A percentile compares a stretch with the other conserved stretches of the same genome.
phyloP scores from a whole-genome alignment of 2,329 filamentous ascomycete species.

The Talaromyces sp. region DNA sequence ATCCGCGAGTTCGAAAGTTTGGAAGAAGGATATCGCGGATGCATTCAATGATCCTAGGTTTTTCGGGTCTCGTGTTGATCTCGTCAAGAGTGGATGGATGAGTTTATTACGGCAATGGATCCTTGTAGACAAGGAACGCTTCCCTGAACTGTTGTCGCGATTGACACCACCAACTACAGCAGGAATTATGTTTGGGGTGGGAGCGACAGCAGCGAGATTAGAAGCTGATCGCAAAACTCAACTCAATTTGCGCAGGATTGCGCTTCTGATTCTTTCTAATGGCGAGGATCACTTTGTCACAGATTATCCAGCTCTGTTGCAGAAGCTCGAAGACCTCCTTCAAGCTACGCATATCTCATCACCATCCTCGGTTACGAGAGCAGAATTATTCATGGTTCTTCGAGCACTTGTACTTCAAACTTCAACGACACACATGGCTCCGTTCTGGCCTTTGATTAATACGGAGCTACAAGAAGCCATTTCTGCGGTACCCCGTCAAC shows the following conservation, averaged over 20 bases:
- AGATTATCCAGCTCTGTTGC: slow-evolving; percentile 69
- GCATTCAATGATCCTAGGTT: slow-evolving; percentile 88
- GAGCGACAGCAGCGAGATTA: slow-evolving; percentile 85
- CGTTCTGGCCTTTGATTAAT: slow-evolving; percentile 87
- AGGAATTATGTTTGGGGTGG: slow-evolving; percentile 97
- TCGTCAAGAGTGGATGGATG: slow-evolving; percentile 75
- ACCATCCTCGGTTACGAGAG: slow-evolving; percentile 81
- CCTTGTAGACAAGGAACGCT: slow-evolving; percentile 78
- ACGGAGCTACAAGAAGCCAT: slow-evolving; percentile 78
- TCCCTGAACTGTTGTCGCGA: slow-evolving; percentile 74
- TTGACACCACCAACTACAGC: slow-evolving; percentile 84
- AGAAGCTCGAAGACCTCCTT: slow-evolving; percentile 83
- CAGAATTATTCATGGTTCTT: slow-evolving; percentile 85
- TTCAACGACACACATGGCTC: slow-evolving; percentile 72
- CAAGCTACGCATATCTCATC: slow-evolving; percentile 81
- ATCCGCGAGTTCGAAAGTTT: slow-evolving; percentile 76
- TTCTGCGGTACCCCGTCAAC: slow-evolving; percentile 66
- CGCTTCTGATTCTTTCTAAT: slow-evolving; percentile 73
- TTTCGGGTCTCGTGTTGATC: slow-evolving; percentile 64
- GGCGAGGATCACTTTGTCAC: slow-evolving; percentile 74
- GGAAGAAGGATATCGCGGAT: slow-evolving; percentile 89
- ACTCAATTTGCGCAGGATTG: slow-evolving; percentile 78
- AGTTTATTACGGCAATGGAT: slow-evolving; percentile 80
- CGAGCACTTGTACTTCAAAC: slow-evolving; percentile 77
- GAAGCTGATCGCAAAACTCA: slow-evolving; percentile 93